Percentiles rank a stretch among this genome's conserved stretches.
These are phyloP conservation scores for Amauroascus verrucosus DNA, from an alignment of 2,329 filamentous ascomycete genomes.

Conservation along the genomic window DNA sequence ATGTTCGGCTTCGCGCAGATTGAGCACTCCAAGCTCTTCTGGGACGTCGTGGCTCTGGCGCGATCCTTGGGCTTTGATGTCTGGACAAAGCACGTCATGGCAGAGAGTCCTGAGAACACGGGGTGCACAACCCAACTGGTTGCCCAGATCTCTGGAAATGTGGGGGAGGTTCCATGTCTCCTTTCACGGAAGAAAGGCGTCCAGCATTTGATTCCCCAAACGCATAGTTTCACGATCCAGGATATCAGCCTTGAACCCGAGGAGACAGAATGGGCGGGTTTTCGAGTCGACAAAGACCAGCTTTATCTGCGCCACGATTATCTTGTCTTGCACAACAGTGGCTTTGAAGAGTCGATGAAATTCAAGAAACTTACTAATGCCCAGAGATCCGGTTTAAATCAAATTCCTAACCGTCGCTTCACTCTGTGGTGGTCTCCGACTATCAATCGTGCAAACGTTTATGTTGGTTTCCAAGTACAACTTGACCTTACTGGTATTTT, in stretches of 20 bases:
- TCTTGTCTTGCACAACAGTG: constrained; percentile 41
- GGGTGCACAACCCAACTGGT: constrained; percentile 9
- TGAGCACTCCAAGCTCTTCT: constrained; percentile 15
- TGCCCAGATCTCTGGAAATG: constrained; percentile 17
- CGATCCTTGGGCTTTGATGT: constrained; percentile 15
- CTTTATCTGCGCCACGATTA: constrained; percentile 43
- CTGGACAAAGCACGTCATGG: constrained; percentile 7
- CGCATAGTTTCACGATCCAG: constrained; percentile 32
- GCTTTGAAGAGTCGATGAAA: constrained; percentile 64
- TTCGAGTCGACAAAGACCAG: constrained; percentile 43
- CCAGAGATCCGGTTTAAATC: constrained; percentile 90
- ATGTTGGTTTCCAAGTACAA: constrained; percentile 98
- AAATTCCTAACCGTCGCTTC: constrained; percentile 97
- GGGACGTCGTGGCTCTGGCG: constrained; percentile 15
- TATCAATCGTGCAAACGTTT: constrained; percentile 92
- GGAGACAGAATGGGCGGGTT: constrained; percentile 41
- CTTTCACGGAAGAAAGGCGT: constrained; percentile 15
- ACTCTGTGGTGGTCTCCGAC: constrained; percentile 95
- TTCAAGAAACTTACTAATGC: constrained; percentile 99
- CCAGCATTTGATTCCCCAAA: constrained; percentile 19
- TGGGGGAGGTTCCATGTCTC: constrained; percentile 19
- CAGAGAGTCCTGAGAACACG: constrained; percentile 5
- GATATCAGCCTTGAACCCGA: constrained; percentile 37
- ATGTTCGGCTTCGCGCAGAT: constrained; percentile 14
- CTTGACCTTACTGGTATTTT: constrained; percentile 97